These are phyloP conservation scores for Pelagomonas calceolata DNA, from an alignment of 108 stramenopile genomes.

Conservation along the genomic window DNA sequence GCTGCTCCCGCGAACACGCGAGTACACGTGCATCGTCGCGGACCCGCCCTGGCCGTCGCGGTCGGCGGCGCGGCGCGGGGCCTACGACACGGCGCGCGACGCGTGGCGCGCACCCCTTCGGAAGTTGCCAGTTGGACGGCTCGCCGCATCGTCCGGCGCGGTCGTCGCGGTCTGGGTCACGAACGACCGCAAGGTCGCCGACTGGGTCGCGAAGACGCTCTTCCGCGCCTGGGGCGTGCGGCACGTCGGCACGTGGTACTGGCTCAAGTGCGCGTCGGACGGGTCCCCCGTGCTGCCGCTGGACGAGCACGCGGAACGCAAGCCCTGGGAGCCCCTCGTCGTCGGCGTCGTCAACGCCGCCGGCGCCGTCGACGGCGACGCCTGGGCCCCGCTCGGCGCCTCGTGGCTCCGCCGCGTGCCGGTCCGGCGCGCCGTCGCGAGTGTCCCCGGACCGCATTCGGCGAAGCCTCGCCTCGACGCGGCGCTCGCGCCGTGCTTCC, in stretches of 20 bases:
- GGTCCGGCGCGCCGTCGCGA: background rate
- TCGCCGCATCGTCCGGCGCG: background rate
- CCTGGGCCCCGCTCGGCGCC: background rate
- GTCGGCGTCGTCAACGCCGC: background rate
- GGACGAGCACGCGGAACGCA: background rate
- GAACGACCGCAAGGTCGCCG: background rate
- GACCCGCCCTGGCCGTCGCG: background rate
- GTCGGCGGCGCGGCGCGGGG: background rate
- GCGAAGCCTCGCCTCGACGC: background rate
- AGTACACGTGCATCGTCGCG: background rate
- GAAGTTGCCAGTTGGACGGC: background rate
- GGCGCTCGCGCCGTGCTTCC: background rate
- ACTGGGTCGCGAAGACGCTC: background rate
- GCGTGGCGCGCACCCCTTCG: background rate
- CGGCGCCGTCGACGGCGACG: background rate
- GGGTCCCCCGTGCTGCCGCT: background rate
- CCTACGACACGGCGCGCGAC: background rate
- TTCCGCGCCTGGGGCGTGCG: background rate
- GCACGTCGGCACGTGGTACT: background rate
- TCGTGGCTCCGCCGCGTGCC: background rate
- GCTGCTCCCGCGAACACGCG: background rate
- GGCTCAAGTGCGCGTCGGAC: background rate
- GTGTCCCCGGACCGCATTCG: background rate
- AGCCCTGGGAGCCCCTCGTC: background rate
- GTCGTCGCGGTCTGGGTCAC: background rate